A percentile compares a stretch with the other conserved stretches of the same genome.
Evolutionary conservation across 75 land plant genomes (phyloP).

Genomic region (Ceratopteris richardii): DNA sequence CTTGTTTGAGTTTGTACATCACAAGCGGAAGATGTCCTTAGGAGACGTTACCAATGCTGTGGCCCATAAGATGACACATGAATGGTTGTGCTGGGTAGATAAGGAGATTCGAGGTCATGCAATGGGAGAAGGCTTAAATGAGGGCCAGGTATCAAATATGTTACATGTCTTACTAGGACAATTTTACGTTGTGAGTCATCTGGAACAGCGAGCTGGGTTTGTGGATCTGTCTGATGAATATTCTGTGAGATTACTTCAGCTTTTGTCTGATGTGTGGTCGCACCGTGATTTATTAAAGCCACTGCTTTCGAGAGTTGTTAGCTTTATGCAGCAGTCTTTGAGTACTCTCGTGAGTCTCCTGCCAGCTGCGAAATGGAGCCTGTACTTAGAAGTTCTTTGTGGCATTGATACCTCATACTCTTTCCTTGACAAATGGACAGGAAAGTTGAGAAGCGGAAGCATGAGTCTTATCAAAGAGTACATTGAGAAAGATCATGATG

Average conservation of each 20-base stretch:
- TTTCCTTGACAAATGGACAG: not conserved
- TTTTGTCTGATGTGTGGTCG: not conserved
- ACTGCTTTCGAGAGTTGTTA: not conserved
- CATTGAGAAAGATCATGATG: not conserved
- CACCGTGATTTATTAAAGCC: not conserved
- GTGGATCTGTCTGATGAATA: not conserved
- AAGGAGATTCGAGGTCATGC: no score
- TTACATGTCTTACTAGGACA: no score
- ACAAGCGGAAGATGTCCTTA: not conserved
- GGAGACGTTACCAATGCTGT: not conserved
- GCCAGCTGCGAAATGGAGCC: not conserved
- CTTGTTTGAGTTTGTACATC: not conserved
- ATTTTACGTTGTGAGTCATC: no score
- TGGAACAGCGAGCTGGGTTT: no score
- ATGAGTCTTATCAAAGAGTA: not conserved
- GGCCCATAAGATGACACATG: not conserved
- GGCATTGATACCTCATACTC: not conserved
- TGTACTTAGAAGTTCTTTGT: not conserved
- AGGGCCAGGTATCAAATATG: no score
- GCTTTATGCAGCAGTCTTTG: not conserved
- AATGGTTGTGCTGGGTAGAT: no score
- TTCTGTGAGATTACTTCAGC: conserved; percentile 1
- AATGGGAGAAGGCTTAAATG: no score
- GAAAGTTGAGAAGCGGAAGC: not conserved
- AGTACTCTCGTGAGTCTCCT: not conserved